Percentiles rank a stretch among this genome's conserved stretches.
These are phyloP conservation scores for Macrolepiota albuminosa DNA, from an alignment of 768 basidiomycete genomes.

Conservation along the genomic window DNA sequence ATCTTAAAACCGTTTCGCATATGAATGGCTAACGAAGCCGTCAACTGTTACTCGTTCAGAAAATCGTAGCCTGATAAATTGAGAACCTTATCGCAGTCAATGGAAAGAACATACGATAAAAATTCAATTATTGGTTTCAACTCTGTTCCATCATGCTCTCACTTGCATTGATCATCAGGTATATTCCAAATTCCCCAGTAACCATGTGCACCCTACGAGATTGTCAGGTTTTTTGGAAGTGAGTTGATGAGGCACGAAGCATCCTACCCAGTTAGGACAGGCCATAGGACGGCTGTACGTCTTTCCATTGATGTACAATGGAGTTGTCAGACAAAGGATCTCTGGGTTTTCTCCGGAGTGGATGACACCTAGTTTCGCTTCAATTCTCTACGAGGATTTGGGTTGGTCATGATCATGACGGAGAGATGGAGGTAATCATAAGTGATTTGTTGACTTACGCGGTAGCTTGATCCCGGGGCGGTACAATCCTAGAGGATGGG, in stretches of 20 bases:
- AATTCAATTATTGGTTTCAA: no score
- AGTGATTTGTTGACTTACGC: not conserved
- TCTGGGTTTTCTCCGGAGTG: conserved; percentile 6
- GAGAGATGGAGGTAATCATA: not conserved
- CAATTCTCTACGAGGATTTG: conserved; percentile 1
- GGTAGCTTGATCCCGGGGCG: conserved; percentile 6
- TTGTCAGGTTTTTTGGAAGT: not conserved
- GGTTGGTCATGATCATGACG: not conserved
- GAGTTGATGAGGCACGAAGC: not conserved
- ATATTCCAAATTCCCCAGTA: conserved; percentile 14
- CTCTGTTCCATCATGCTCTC: no score
- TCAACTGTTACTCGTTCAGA: not conserved
- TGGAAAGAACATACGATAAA: not conserved
- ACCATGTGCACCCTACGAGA: conserved; percentile 1
- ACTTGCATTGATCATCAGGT: conserved; percentile 6
- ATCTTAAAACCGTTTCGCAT: no score
- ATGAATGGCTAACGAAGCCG: not conserved
- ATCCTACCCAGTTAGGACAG: conserved; percentile 12
- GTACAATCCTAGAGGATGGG: conserved; percentile 4
- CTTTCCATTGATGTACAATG: conserved; percentile 3
- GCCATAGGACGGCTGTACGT: conserved; percentile 6
- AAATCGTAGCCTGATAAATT: not conserved
- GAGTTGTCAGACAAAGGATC: conserved; percentile 7
- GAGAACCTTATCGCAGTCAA: not conserved
- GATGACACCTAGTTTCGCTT: conserved; percentile 6